phyloP scores from a whole-genome alignment of 1,284 basidiomycete genomes.

The Pseudozyma hubeiensis region DNA sequence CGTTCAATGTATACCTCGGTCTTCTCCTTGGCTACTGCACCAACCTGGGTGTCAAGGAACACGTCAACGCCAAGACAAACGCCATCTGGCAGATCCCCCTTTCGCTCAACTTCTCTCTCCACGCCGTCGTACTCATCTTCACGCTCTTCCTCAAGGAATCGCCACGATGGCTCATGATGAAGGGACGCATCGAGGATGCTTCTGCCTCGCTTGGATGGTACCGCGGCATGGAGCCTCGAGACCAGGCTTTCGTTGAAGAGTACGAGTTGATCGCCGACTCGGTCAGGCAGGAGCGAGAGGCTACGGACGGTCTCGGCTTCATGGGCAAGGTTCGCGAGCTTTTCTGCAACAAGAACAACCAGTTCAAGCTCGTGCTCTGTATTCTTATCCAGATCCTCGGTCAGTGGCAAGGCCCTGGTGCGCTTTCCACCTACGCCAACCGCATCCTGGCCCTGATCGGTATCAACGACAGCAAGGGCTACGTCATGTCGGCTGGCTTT shows the following conservation, averaged over 20 bases:
- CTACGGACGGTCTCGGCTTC: conserved; percentile 34
- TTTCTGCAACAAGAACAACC: conserved; percentile 44
- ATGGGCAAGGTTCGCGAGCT: conserved; percentile 36
- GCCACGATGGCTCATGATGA: conserved; percentile 84
- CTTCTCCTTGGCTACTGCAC: conserved; percentile 31
- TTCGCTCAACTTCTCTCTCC: conserved; percentile 39
- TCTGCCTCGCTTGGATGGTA: conserved; percentile 74
- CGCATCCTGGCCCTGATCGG: conserved; percentile 43
- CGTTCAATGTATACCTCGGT: conserved; percentile 38
- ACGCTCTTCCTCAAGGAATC: conserved; percentile 75
- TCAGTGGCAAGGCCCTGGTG: conserved; percentile 48
- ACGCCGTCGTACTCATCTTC: conserved; percentile 69
- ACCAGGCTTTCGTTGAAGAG: conserved; percentile 38
- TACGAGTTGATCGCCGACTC: conserved; percentile 46
- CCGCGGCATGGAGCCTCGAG: conserved; percentile 38
- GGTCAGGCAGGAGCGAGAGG: conserved; percentile 36
- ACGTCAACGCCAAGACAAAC: conserved; percentile 30
- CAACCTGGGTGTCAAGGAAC: conserved; percentile 27
- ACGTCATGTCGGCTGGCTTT: conserved; percentile 49
- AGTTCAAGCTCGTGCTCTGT: conserved; percentile 46
- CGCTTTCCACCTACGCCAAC: conserved; percentile 50
- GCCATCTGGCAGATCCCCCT: conserved; percentile 40
- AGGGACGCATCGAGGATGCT: conserved; percentile 74
- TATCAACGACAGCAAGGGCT: conserved; percentile 37
- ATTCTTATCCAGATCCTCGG: conserved; percentile 44